Percentiles rank a stretch among this genome's conserved stretches.
phyloP scores from a whole-genome alignment of 148 eudicot genomes.

The Mesembryanthemum crystallinum region DNA sequence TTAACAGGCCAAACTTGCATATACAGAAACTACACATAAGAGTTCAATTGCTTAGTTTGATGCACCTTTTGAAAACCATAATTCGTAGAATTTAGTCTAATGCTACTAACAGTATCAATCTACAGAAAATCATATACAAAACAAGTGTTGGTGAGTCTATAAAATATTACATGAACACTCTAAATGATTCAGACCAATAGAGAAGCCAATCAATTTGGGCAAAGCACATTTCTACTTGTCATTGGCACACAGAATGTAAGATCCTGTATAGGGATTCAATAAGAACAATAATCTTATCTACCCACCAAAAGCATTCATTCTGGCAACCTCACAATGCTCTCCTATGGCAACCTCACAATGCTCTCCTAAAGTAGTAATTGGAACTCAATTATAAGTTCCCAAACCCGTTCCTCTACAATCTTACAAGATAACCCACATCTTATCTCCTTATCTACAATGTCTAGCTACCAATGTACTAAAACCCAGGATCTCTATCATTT shows the following conservation, averaged over 20 bases:
- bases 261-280: neutral
- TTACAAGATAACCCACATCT: neutral
- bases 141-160: neutral
- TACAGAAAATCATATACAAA: neutral
- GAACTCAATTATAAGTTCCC: neutral
- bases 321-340: neutral
- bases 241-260: neutral
- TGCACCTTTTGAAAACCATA: neutral
- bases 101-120: neutral
- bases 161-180: neutral
- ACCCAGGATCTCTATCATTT: no score
- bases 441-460: no score
- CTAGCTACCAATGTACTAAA: no score
- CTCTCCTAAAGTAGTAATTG: neutral
- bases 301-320: neutral
- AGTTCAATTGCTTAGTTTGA: constrained; percentile 21
- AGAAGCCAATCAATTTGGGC: neutral
- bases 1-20: constrained; percentile 6
- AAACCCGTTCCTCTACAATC: neutral
- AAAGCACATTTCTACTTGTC: neutral
- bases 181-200: neutral
- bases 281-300: neutral
- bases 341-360: neutral
- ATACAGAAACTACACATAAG: constrained; percentile 21
- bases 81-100: neutral